phyloP scores from a whole-genome alignment of 768 basidiomycete species.

The Macrolepiota albuminosa region DNA sequence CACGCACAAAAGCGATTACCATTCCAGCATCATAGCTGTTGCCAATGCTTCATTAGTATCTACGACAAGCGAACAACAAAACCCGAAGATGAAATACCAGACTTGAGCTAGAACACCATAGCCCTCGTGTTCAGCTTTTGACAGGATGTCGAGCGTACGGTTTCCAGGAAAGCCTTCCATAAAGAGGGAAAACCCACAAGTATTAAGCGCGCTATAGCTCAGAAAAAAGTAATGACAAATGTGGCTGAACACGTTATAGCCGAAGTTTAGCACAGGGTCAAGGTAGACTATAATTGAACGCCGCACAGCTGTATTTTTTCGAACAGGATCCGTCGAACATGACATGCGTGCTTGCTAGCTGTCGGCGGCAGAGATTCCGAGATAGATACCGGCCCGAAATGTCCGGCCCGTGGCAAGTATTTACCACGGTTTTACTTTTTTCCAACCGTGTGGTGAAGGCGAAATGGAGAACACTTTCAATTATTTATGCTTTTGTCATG shows the following conservation, averaged over 20 bases:
- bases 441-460: background rate
- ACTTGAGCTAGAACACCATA: slow-evolving; percentile 41
- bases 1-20: slow-evolving; percentile 40
- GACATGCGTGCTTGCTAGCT: too few species aligned
- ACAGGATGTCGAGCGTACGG: slow-evolving; percentile 35
- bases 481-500: background rate
- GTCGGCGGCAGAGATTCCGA: background rate
- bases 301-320: too few species aligned
- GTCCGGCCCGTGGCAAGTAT: background rate
- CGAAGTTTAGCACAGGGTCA: background rate
- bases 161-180: slow-evolving; percentile 21
- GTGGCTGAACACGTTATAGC: background rate
- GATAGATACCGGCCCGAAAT: background rate
- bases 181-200: background rate
- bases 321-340: too few species aligned
- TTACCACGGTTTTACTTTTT: background rate
- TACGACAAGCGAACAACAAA: background rate
- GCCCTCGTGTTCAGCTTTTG: slow-evolving; percentile 33
- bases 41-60: background rate
- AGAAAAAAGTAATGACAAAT: background rate
- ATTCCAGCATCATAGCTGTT: slow-evolving; percentile 41
- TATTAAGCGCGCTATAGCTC: background rate
- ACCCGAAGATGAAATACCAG: slow-evolving; percentile 23
- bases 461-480: background rate
- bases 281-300: background rate